These are phyloP conservation scores for Anisogramma anomala DNA, from an alignment of 2,329 filamentous ascomycete species.

Conservation along the genomic window DNA sequence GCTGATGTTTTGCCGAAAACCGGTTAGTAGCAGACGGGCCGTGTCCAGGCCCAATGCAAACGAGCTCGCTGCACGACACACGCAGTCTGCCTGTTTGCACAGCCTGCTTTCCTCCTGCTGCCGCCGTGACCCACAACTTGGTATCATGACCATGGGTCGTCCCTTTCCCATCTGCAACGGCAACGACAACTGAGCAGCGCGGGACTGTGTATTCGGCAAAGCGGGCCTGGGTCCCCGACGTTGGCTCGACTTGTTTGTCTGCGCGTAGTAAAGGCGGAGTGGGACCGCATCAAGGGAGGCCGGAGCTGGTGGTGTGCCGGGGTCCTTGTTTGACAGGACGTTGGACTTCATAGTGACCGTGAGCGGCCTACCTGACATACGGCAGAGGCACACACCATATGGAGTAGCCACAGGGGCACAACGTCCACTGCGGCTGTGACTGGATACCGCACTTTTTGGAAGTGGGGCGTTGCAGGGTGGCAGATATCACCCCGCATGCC, in stretches of 20 bases:
- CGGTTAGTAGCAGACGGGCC: background rate
- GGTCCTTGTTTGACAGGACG: no score
- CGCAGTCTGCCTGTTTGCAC: constrained; percentile 6
- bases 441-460: constrained; percentile 1
- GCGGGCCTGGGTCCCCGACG: background rate
- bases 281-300: background rate
- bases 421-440: constrained; percentile 8
- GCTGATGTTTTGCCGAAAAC: background rate
- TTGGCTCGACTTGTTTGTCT: background rate
- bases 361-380: constrained; percentile 6
- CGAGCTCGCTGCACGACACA: constrained; percentile 1
- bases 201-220: background rate
- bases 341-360: no score
- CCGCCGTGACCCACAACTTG: constrained; percentile 6
- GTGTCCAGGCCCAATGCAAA: background rate
- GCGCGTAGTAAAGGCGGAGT: background rate
- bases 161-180: no score
- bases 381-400: constrained; percentile 2
- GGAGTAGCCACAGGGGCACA: constrained; percentile 10
- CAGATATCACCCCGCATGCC: constrained; percentile 10
- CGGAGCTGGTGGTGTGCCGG: no score
- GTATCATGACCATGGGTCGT: constrained; percentile 3
- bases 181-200: background rate
- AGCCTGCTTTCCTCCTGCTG: constrained; percentile 6
- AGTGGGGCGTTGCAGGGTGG: constrained; percentile 10